Conservation (phyloP, 345 rosid genomes). For the Brassica cretica region DNA sequence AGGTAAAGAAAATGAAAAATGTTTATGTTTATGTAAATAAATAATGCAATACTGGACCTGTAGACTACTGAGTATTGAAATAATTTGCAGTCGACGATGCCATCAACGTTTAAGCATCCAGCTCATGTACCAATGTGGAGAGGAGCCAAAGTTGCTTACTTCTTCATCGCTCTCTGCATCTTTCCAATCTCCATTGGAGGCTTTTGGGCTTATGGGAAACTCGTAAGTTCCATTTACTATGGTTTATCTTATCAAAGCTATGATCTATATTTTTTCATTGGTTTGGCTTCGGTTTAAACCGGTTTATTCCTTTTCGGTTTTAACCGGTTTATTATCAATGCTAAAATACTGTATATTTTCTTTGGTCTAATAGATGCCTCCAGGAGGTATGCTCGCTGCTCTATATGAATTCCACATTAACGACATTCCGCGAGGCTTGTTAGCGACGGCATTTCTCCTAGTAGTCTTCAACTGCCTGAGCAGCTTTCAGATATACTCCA, state of each 20-base stretch:
- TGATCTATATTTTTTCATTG: too few relatives aligned
- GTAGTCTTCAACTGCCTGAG: slow-evolving; percentile 91
- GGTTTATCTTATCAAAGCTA: not conserved
- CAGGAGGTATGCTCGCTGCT: slow-evolving; percentile 88
- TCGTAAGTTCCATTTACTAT: slow-evolving; percentile 51
- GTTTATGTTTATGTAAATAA: slow-evolving; percentile 1
- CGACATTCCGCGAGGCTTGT: slow-evolving; percentile 85
- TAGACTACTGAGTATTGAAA: not conserved
- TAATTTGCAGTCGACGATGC: slow-evolving; percentile 83
- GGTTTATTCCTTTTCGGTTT: not conserved
- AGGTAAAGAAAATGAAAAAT: slow-evolving; percentile 48
- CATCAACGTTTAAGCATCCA: slow-evolving; percentile 95
- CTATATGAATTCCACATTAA: slow-evolving; percentile 83
- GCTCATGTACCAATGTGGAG: slow-evolving; percentile 99
- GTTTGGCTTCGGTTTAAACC: not conserved
- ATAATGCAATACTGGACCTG: not conserved
- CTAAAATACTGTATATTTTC: not conserved
- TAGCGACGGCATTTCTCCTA: slow-evolving; percentile 79
- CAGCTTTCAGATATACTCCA: slow-evolving; percentile 95
- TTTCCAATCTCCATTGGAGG: slow-evolving; percentile 95
- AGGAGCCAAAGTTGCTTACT: slow-evolving; percentile 93
- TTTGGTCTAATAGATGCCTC: slow-evolving; percentile 64
- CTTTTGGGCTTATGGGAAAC: slow-evolving; percentile 94
- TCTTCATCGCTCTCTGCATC: slow-evolving; percentile 84
- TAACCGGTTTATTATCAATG: not conserved